These are phyloP conservation scores for Apocynum venetum DNA, from an alignment of 257 asterid genomes.

Conservation along the genomic window DNA sequence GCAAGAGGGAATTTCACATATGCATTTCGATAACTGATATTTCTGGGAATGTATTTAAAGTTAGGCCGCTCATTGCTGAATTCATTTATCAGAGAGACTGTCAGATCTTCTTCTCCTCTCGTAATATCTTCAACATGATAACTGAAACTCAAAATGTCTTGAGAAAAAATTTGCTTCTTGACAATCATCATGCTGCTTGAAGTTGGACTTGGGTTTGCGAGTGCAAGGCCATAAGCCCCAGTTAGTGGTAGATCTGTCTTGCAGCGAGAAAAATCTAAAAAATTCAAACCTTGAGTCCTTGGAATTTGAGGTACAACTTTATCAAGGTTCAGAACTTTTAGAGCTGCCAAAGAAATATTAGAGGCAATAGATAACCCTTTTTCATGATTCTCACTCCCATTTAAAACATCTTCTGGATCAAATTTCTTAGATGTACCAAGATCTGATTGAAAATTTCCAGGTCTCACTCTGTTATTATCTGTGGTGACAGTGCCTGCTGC, in stretches of 20 bases:
- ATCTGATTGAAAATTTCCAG: slow-evolving; percentile 15
- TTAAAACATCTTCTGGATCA: slow-evolving; percentile 13
- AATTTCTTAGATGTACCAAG: slow-evolving; percentile 6
- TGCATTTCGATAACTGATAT: slow-evolving; percentile 43
- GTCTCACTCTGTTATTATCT: slow-evolving; percentile 3
- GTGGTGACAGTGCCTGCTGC: slow-evolving; percentile 8
- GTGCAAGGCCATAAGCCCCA: slow-evolving; percentile 3
- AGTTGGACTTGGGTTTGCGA: slow-evolving; percentile 10
- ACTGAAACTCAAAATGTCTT: slow-evolving; percentile 7
- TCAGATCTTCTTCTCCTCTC: slow-evolving; percentile 40
- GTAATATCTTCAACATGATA: slow-evolving; percentile 36
- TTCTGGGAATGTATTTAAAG: slow-evolving; percentile 37
- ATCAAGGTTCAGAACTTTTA: slow-evolving; percentile 11
- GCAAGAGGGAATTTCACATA: slow-evolving; percentile 48
- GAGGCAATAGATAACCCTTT: slow-evolving; percentile 19
- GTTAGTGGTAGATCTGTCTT: not conserved
- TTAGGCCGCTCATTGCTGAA: slow-evolving; percentile 37
- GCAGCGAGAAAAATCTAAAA: slow-evolving; percentile 20
- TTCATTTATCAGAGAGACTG: slow-evolving; percentile 50
- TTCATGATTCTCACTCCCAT: slow-evolving; percentile 18
- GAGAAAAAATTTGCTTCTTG: not conserved
- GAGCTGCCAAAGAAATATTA: slow-evolving; percentile 16
- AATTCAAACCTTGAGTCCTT: slow-evolving; percentile 14
- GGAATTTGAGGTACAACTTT: slow-evolving; percentile 28
- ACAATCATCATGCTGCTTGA: slow-evolving; percentile 11